Evolutionary conservation across 805 yeast species (phyloP).

Genomic region (Myxozyma sirexii): DNA sequence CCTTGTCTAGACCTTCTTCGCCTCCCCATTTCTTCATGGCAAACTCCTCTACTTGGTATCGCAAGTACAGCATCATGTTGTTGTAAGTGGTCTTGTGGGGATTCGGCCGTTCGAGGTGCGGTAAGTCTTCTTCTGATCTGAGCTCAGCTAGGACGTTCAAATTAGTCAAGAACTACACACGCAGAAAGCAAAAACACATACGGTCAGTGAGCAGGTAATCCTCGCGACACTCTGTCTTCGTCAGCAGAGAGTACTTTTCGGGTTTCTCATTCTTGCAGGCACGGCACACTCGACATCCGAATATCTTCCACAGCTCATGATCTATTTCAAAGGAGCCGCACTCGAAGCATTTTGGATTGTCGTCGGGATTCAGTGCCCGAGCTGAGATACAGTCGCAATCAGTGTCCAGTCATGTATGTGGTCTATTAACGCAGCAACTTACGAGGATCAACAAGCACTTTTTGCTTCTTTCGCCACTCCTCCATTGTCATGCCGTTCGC

Average conservation of each 20-base stretch:
- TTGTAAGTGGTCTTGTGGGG: slow-evolving; percentile 90
- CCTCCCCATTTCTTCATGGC: slow-evolving; percentile 96
- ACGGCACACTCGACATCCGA: slow-evolving; percentile 75
- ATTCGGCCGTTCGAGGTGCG: slow-evolving; percentile 84
- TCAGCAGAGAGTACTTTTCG: slow-evolving; percentile 84
- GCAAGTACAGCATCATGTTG: slow-evolving; percentile 86
- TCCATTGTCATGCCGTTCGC: slow-evolving; percentile 47
- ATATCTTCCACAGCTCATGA: slow-evolving; percentile 66
- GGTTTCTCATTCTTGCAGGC: slow-evolving; percentile 72
- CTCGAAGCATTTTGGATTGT: slow-evolving; percentile 81
- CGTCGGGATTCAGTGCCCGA: slow-evolving; percentile 69
- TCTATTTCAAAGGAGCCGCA: slow-evolving; percentile 78
- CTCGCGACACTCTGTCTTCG: slow-evolving; percentile 93
- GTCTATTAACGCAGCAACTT: not conserved
- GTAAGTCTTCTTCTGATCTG: slow-evolving; percentile 65
- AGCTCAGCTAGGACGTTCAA: slow-evolving; percentile 57
- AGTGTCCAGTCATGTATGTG: no score
- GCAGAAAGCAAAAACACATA: not conserved
- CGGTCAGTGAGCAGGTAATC: slow-evolving; percentile 91
- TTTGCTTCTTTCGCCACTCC: slow-evolving; percentile 61
- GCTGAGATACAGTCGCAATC: no score
- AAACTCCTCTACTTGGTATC: slow-evolving; percentile 91
- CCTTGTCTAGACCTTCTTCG: slow-evolving; percentile 83
- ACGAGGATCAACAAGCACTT: slow-evolving; percentile 31
- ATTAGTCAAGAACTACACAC: not conserved